Conservation (phyloP, 352 stramenopile genomes). For the Phytophthora fragariae region DNA sequence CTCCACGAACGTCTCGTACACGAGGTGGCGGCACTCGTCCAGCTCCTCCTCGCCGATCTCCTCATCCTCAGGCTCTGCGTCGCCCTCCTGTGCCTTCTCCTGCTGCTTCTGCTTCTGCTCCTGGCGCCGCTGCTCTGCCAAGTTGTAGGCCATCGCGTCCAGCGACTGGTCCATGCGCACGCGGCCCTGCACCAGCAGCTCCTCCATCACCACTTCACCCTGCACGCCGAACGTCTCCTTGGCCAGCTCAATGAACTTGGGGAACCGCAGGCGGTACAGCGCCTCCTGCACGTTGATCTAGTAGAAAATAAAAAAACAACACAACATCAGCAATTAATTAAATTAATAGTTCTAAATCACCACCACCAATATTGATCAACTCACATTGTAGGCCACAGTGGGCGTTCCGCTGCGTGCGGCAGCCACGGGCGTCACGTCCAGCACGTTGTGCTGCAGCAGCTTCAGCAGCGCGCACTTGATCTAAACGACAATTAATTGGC, state of each 20-base stretch:
- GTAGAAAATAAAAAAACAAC: not conserved
- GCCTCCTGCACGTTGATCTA: constrained; percentile 85
- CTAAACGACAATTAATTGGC: constrained; percentile 22
- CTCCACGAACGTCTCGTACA: constrained; percentile 81
- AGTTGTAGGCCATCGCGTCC: constrained; percentile 82
- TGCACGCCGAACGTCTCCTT: constrained; percentile 80
- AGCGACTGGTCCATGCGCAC: constrained; percentile 88
- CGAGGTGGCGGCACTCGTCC: constrained; percentile 61
- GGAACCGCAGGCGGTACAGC: constrained; percentile 86
- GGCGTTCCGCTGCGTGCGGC: constrained; percentile 24
- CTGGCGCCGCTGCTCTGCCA: constrained; percentile 69
- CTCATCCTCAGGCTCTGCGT: constrained; percentile 42
- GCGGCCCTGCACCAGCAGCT: constrained; percentile 84
- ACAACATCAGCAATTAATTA: not conserved
- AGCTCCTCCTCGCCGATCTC: constrained; percentile 81
- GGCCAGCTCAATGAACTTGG: constrained; percentile 83
- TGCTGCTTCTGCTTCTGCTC: constrained; percentile 22
- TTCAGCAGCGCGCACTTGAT: constrained; percentile 87
- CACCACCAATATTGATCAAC: not conserved
- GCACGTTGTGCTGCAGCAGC: constrained; percentile 88
- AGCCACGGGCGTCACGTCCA: constrained; percentile 65
- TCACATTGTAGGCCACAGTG: constrained; percentile 61
- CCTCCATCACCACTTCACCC: constrained; percentile 90
- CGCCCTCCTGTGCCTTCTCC: constrained; percentile 23
- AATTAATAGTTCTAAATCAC: no score